Percentiles rank a stretch among this genome's conserved stretches.
Evolutionary conservation across 2,329 filamentous ascomycete genomes (phyloP).

Genomic region (Thelonectria olida): DNA sequence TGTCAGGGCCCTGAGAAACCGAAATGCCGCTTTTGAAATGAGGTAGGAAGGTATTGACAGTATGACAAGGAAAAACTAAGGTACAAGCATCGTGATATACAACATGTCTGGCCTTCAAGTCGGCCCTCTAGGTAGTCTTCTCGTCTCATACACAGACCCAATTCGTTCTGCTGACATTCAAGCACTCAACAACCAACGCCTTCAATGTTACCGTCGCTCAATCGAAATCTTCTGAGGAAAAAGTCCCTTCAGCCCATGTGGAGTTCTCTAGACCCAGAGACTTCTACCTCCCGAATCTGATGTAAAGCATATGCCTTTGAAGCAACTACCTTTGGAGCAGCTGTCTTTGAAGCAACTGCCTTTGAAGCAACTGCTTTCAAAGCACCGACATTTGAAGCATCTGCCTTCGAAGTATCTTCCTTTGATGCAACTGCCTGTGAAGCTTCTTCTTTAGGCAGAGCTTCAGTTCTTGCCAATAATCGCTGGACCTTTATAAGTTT

Average conservation of each 20-base stretch:
- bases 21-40: neutral
- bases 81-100: slow-evolving; percentile 13
- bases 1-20: neutral
- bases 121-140: too few relatives aligned
- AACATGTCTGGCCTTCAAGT: slow-evolving; percentile 8
- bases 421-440: too few relatives aligned
- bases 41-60: neutral
- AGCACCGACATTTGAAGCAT: too few relatives aligned
- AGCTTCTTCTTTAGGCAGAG: neutral
- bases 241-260: neutral
- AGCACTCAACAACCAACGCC: neutral
- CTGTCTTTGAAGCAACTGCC: too few relatives aligned
- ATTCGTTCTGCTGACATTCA: neutral
- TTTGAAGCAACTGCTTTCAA: too few relatives aligned
- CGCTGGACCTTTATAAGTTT: neutral
- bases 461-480: neutral
- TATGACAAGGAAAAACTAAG: neutral
- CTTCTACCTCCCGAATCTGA: neutral
- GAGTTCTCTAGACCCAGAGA: neutral
- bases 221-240: neutral
- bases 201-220: neutral
- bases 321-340: too few relatives aligned
- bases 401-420: too few relatives aligned
- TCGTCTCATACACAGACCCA: too few relatives aligned
- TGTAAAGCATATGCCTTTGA: too few relatives aligned